Evolutionary conservation across 2,329 filamentous ascomycete genomes (phyloP), one percentile per base, ranked within the genome.

Genomic region (Penicillium thymicola): DNA sequence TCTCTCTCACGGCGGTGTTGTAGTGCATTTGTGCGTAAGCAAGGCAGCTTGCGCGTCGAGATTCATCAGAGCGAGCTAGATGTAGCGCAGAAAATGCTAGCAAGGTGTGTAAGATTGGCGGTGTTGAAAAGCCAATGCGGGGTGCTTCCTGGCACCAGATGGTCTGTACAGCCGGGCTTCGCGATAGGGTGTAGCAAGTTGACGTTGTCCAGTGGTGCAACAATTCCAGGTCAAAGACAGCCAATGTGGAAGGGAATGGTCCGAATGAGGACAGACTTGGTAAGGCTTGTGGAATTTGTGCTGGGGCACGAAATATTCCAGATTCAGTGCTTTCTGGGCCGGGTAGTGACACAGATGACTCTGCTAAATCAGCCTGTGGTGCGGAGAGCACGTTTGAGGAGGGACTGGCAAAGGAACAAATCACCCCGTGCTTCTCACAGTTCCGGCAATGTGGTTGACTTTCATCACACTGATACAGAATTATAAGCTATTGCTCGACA

Each of bases 181-280:
- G 30, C 1, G 30, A 32, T 32, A 32, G 11, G 5, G 30, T 32
- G 30, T 32, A 32, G 30, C 30, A 32, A 5, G 30, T 8, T 10
- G 75, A 76, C 0, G 76, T 79, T 43, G 75, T 76, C 59, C 76
- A 84, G 67, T 84, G 80, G 62, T 84, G 80, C 7, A 84, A 70
- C 2, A 84, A 74, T 60, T 83, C 80, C 9, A 83, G 72, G 44
- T 83, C 79, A 11, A 75, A 63, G 2, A 79, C 60, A 25, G 54
- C 57, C 16, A 68, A 32, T 10, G 47, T 57, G 9, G 59, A 21
- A n/a, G 47, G 30, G 27, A 55, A 42, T 8, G 55, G 28, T 9
- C 32, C 45, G 11, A 54, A 14, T 18, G 41, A 44, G 25, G 32
- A 50, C 16, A 51, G 11, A 18, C 46, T 55, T 27, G 53, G 46